Evolutionary conservation across 192 early-diverging fungal species (phyloP).

Genomic region (Lobosporangium transversale): DNA sequence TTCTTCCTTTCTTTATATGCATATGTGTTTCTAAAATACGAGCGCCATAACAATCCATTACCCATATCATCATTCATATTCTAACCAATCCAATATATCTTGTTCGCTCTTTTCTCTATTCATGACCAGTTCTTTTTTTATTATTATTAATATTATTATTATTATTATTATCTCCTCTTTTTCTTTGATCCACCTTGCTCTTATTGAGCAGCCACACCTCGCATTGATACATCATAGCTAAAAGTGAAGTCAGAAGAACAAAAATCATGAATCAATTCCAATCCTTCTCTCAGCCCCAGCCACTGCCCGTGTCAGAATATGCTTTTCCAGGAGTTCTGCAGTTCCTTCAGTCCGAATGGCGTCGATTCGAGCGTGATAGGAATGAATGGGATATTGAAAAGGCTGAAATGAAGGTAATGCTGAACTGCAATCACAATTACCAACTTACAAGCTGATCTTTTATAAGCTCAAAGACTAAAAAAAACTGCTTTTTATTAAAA

Average conservation of each 20-base stretch:
- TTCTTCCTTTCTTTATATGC: too few relatives aligned
- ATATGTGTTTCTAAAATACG: too few relatives aligned
- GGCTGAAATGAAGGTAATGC: conserved; percentile 79
- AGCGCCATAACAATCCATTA: too few relatives aligned
- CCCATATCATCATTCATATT: too few relatives aligned
- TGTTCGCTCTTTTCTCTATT: neutral
- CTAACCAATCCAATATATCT: neutral
- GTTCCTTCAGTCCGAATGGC: conserved; percentile 85
- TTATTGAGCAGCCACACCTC: neutral
- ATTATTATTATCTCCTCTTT: neutral
- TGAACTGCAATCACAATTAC: too few relatives aligned
- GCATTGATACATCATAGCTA: neutral
- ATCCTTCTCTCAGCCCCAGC: conserved; percentile 24
- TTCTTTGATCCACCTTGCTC: conserved; percentile 1
- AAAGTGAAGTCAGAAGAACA: neutral
- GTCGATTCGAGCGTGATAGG: conserved; percentile 82
- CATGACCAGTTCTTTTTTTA: conserved; percentile 3
- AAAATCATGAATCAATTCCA: conserved; percentile 33
- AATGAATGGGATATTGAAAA: conserved; percentile 90
- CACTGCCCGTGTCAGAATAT: conserved; percentile 57
- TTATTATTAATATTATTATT: neutral
- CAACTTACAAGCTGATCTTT: too few relatives aligned
- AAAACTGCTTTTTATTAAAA: too few relatives aligned
- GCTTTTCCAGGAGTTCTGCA: conserved; percentile 80
- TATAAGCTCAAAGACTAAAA: too few relatives aligned